Evolutionary conservation across 177 flowering plant species (phyloP).

Genomic region (Vitis hybrid): DNA sequence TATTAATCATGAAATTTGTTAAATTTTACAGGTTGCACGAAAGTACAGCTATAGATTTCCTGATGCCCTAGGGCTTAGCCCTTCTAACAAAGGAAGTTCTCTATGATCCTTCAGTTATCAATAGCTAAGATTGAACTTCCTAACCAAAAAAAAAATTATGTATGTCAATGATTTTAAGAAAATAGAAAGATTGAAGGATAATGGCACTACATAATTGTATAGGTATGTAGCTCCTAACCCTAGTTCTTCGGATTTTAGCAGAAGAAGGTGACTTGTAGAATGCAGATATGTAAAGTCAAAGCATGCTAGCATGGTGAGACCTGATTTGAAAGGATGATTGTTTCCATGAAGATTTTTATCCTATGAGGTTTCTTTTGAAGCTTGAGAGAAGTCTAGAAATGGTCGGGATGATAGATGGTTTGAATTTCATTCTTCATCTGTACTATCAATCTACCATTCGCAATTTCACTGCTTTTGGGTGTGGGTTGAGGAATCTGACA

Average conservation of each 20-base stretch:
- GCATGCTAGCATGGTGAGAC: background rate
- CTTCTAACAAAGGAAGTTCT: background rate
- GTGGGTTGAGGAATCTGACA: background rate
- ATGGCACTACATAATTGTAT: background rate
- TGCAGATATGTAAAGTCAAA: background rate
- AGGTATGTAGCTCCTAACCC: background rate
- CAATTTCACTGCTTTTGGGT: background rate
- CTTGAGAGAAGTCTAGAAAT: background rate
- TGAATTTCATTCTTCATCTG: background rate
- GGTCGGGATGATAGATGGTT: background rate
- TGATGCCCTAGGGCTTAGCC: background rate
- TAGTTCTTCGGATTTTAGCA: background rate
- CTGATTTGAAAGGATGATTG: background rate
- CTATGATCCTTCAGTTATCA: background rate
- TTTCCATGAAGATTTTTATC: background rate
- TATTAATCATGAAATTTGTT: slow-evolving; percentile 1
- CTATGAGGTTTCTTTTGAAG: background rate
- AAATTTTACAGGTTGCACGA: background rate
- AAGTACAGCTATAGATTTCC: background rate
- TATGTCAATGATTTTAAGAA: background rate
- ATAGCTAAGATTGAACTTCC: background rate
- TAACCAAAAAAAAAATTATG: background rate
- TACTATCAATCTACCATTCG: background rate
- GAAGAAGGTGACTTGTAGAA: background rate
- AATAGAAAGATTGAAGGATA: background rate